Percentiles rank a stretch among this genome's conserved stretches.
These are phyloP conservation scores for Trichoderma arundinaceum DNA, from an alignment of 2,329 filamentous ascomycete genomes.

Conservation along the genomic window DNA sequence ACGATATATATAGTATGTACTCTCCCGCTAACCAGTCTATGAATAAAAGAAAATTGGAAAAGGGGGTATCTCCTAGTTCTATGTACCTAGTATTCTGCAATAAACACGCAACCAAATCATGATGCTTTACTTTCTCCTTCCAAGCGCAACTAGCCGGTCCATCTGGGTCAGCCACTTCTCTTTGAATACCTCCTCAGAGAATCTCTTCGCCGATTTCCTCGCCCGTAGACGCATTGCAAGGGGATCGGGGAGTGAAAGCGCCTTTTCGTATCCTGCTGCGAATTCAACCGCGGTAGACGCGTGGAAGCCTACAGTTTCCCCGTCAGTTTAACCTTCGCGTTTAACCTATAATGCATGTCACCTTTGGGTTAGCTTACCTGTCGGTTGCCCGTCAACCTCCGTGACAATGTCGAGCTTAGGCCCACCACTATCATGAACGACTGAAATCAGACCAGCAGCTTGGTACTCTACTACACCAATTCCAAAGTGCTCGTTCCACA, in stretches of 20 bases:
- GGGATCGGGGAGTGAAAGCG: constrained; percentile 73
- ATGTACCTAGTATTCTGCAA: constrained; percentile 36
- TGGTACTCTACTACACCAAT: constrained; percentile 99
- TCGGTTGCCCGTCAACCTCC: constrained; percentile 76
- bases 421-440: constrained; percentile 92
- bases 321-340: background rate
- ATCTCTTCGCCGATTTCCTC: constrained; percentile 77
- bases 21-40: constrained; percentile 23
- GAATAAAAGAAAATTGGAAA: constrained; percentile 31
- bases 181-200: constrained; percentile 86
- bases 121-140: constrained; percentile 32
- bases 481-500: constrained; percentile 99
- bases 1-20: constrained; percentile 6
- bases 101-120: constrained; percentile 10
- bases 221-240: constrained; percentile 77
- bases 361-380: constrained; percentile 60
- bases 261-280: constrained; percentile 78
- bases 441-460: constrained; percentile 87
- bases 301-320: constrained; percentile 71
- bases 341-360: background rate
- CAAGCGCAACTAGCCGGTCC: constrained; percentile 68
- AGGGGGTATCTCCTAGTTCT: constrained; percentile 48
- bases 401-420: constrained; percentile 94
- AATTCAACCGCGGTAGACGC: constrained; percentile 81
- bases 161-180: constrained; percentile 78